Percentiles rank a stretch among this genome's conserved stretches.
Evolutionary conservation across 257 asterid species (phyloP).

Genomic region (Lycium ferocissimum): DNA sequence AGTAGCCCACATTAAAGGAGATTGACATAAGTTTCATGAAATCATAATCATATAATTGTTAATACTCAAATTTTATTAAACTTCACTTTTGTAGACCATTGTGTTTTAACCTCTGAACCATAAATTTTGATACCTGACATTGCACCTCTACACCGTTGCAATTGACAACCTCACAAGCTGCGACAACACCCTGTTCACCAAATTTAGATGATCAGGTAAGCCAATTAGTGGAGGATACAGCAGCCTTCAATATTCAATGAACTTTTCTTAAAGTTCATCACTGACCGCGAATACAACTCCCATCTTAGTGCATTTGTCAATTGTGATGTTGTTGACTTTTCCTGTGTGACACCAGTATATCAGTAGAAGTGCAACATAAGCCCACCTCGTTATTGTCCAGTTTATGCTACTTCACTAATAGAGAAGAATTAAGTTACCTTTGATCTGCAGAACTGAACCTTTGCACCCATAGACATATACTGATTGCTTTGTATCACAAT

Average conservation of each 20-base stretch:
- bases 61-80: background rate
- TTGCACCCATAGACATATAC: slow-evolving; percentile 94
- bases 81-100: slow-evolving; percentile 11
- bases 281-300: slow-evolving; percentile 93
- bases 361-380: background rate
- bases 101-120: background rate
- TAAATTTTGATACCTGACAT: slow-evolving; percentile 69
- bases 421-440: slow-evolving; percentile 58
- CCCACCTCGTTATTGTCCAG: background rate
- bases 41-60: background rate
- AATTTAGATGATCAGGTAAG: slow-evolving; percentile 34
- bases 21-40: slow-evolving; percentile 12
- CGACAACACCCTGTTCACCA: slow-evolving; percentile 85
- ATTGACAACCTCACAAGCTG: slow-evolving; percentile 98
- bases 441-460: slow-evolving; percentile 84
- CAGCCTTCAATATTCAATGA: background rate
- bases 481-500: slow-evolving; percentile 92
- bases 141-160: slow-evolving; percentile 88
- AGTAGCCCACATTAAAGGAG: slow-evolving; percentile 32
- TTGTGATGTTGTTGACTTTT: slow-evolving; percentile 94
- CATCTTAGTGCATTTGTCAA: slow-evolving; percentile 97
- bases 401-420: background rate
- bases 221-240: slow-evolving; percentile 34
- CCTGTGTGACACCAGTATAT: slow-evolving; percentile 53
- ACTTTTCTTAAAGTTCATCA: slow-evolving; percentile 25